Evolutionary conservation across 2,329 filamentous ascomycete genomes (phyloP).

Genomic region (Verticillium tricorpus): DNA sequence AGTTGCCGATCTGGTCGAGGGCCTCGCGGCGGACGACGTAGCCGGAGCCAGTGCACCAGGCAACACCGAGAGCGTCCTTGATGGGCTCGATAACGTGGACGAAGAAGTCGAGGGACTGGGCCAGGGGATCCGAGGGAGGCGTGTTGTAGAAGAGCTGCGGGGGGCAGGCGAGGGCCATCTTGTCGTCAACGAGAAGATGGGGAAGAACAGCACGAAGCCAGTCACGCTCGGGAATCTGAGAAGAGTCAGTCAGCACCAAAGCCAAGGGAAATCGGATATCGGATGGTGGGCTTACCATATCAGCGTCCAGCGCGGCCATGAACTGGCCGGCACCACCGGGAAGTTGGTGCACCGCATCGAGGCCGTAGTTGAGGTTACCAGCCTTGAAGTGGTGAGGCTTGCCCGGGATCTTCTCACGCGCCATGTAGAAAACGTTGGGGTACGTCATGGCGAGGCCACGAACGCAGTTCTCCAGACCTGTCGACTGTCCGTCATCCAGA

Average conservation of each 20-base stretch:
- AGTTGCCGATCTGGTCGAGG: constrained; percentile 57
- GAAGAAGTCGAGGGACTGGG: constrained; percentile 54
- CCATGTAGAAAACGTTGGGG: constrained; percentile 48
- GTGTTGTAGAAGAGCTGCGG: constrained; percentile 62
- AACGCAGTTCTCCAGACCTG: constrained; percentile 34
- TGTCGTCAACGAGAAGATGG: constrained; percentile 52
- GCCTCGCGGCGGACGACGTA: constrained; percentile 56
- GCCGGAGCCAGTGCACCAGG: constrained; percentile 63
- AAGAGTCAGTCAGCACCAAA: background rate
- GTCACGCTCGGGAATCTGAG: constrained; percentile 52
- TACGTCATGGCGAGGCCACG: constrained; percentile 31
- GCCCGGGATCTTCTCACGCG: constrained; percentile 43
- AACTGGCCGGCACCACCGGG: constrained; percentile 52
- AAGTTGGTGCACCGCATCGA: constrained; percentile 44
- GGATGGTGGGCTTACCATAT: constrained; percentile 42
- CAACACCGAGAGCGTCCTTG: constrained; percentile 47
- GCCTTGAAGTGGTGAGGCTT: constrained; percentile 57
- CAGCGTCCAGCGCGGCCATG: constrained; percentile 61
- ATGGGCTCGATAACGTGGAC: constrained; percentile 48
- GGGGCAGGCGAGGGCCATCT: constrained; percentile 55
- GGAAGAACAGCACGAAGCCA: constrained; percentile 58
- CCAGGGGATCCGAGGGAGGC: constrained; percentile 52
- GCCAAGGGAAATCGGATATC: constrained; percentile 6
- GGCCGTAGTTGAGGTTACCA: constrained; percentile 58
- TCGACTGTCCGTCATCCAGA: constrained; percentile 49